A percentile compares a stretch with the other conserved stretches of the same genome.
Evolutionary conservation across 106 monocot genomes (phyloP).

Genomic region (Platanthera guangdongensis): DNA sequence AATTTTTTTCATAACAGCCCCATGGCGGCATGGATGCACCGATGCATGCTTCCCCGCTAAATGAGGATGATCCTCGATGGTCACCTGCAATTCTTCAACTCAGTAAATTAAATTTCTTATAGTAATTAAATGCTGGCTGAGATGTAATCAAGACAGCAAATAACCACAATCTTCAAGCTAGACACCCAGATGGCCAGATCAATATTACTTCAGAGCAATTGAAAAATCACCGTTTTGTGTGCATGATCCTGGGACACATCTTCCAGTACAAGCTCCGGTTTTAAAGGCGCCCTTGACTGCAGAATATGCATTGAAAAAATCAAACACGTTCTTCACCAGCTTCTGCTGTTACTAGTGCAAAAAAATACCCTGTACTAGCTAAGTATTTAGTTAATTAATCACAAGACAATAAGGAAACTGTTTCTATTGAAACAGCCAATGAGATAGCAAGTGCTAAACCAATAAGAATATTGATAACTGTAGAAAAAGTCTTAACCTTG

Average conservation of each 20-base stretch:
- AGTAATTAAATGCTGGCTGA: background rate
- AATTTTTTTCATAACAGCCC: conserved; percentile 98
- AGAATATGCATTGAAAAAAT: conserved; percentile 8
- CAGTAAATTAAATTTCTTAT: background rate
- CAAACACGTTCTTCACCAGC: background rate
- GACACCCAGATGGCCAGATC: background rate
- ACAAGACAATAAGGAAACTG: background rate
- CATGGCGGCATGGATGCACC: conserved; percentile 92
- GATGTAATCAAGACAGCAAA: background rate
- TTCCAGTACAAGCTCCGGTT: conserved; percentile 87
- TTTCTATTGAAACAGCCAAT: background rate
- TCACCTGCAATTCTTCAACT: conserved; percentile 50
- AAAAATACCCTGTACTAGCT: background rate
- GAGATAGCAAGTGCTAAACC: background rate
- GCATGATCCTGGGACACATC: conserved; percentile 99
- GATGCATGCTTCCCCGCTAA: conserved; percentile 96
- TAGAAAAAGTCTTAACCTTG: too few species aligned
- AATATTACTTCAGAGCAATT: conserved; percentile 4
- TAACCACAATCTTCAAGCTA: conserved; percentile 6
- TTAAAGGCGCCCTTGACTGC: conserved; percentile 89
- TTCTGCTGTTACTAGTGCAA: background rate
- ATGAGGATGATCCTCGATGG: conserved; percentile 99
- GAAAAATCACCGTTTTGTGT: conserved; percentile 76
- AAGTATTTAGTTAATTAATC: background rate
- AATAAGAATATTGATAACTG: background rate